These are phyloP conservation scores for Leccinum pachyderme DNA, from an alignment of 1,284 basidiomycete species.

Conservation along the genomic window DNA sequence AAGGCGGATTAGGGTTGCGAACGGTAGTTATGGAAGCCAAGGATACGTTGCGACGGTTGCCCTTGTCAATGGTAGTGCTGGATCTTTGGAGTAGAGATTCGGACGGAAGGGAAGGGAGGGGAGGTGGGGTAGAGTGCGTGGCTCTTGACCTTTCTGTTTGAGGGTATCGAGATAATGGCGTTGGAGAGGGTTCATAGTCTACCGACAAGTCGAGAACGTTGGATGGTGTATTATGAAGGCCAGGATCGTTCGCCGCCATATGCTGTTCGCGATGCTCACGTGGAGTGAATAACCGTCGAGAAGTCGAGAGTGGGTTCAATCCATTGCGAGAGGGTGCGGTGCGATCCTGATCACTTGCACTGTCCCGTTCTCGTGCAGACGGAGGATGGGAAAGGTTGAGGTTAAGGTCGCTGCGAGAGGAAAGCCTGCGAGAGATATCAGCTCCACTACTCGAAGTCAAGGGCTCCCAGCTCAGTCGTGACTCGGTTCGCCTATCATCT, in stretches of 20 bases:
- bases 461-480: constrained; percentile 59
- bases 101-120: constrained; percentile 58
- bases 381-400: constrained; percentile 27
- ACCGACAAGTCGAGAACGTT: constrained; percentile 41
- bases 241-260: constrained; percentile 22
- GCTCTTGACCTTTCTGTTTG: constrained; percentile 39
- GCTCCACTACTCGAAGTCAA: constrained; percentile 20
- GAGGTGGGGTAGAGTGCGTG: constrained; percentile 52
- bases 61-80: constrained; percentile 31
- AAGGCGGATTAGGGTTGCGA: constrained; percentile 43
- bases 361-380: constrained; percentile 27
- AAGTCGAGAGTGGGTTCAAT: constrained; percentile 30
- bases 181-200: constrained; percentile 66
- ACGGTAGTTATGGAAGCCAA: constrained; percentile 50
- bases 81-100: constrained; percentile 43
- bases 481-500: constrained; percentile 53
- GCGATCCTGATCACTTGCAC: constrained; percentile 33
- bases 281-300: constrained; percentile 51
- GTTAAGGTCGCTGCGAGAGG: constrained; percentile 33
- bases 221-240: constrained; percentile 25
- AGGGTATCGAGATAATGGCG: constrained; percentile 48
- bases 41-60: constrained; percentile 47
- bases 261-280: constrained; percentile 48
- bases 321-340: constrained; percentile 30
- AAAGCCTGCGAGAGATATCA: constrained; percentile 27